Conservation (phyloP, 2,329 filamentous ascomycete genomes). For the Sporothrix humicola region DNA sequence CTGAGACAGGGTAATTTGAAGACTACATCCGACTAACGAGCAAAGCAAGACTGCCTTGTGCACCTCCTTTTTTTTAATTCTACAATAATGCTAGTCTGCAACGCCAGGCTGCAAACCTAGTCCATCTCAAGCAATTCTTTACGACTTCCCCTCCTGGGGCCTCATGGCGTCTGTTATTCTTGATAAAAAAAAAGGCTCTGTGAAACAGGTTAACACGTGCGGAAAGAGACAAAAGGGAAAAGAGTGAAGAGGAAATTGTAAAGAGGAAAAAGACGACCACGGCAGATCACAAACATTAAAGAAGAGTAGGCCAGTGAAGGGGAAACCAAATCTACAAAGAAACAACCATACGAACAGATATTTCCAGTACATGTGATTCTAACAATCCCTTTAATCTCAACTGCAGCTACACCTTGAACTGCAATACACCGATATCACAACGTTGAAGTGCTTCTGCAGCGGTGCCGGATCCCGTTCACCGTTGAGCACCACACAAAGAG, state of each 20-base stretch:
- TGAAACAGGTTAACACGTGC: not conserved
- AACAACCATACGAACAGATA: too few relatives aligned
- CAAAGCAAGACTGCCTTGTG: not conserved
- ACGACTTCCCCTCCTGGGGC: not conserved
- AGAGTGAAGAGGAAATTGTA: not conserved
- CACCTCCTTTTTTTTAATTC: not conserved
- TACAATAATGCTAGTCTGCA: constrained; percentile 3
- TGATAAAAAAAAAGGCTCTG: not conserved
- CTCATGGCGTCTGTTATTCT: not conserved
- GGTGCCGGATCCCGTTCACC: constrained; percentile 1
- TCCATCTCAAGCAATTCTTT: constrained; percentile 3
- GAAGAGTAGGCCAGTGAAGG: not conserved
- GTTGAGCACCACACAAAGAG: not conserved
- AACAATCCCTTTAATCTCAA: too few relatives aligned
- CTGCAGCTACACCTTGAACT: not conserved
- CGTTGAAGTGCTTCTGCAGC: not conserved
- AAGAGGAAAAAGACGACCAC: not conserved
- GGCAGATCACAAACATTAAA: not conserved
- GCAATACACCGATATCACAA: not conserved
- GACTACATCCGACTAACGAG: too few relatives aligned
- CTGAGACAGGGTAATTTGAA: not conserved
- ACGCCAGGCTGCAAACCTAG: not conserved
- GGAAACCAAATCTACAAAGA: not conserved
- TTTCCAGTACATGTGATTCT: too few relatives aligned
- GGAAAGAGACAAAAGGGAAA: not conserved